These are phyloP conservation scores for Nicotiana undulata DNA, from an alignment of 257 asterid genomes.

Conservation along the genomic window DNA sequence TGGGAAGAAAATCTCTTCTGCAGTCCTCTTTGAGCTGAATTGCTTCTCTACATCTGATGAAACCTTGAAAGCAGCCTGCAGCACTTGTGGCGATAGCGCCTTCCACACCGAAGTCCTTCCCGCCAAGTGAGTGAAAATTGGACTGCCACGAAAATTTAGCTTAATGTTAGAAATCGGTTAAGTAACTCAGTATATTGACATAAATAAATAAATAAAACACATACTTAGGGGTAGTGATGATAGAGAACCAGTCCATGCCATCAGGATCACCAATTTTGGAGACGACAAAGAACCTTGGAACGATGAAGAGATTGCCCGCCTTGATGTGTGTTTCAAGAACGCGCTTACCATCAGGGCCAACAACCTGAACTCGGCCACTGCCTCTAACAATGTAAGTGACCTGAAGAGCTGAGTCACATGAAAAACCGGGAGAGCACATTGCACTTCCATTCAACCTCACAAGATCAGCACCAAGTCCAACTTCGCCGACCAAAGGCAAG, in stretches of 20 bases:
- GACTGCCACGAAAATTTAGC: slow-evolving; percentile 24
- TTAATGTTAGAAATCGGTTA: background rate
- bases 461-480: slow-evolving; percentile 77
- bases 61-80: slow-evolving; percentile 57
- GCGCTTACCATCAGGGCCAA: slow-evolving; percentile 72
- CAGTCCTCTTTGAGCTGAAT: slow-evolving; percentile 60
- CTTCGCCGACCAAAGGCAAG: slow-evolving; percentile 77
- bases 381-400: slow-evolving; percentile 83
- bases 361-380: slow-evolving; percentile 77
- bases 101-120: slow-evolving; percentile 62
- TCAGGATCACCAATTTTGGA: slow-evolving; percentile 72
- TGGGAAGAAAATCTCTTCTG: slow-evolving; percentile 79
- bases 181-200: background rate
- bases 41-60: slow-evolving; percentile 49
- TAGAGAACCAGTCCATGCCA: slow-evolving; percentile 93
- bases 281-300: slow-evolving; percentile 77
- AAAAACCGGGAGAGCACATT: slow-evolving; percentile 92
- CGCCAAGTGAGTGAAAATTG: slow-evolving; percentile 54
- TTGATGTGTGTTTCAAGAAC: slow-evolving; percentile 48
- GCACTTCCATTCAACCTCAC: slow-evolving; percentile 68
- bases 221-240: slow-evolving; percentile 79
- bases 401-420: slow-evolving; percentile 84
- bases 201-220: background rate
- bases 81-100: slow-evolving; percentile 52
- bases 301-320: slow-evolving; percentile 63